phyloP scores from a whole-genome alignment of 108 stramenopile genomes.

The Aurantiochytrium sp. region DNA sequence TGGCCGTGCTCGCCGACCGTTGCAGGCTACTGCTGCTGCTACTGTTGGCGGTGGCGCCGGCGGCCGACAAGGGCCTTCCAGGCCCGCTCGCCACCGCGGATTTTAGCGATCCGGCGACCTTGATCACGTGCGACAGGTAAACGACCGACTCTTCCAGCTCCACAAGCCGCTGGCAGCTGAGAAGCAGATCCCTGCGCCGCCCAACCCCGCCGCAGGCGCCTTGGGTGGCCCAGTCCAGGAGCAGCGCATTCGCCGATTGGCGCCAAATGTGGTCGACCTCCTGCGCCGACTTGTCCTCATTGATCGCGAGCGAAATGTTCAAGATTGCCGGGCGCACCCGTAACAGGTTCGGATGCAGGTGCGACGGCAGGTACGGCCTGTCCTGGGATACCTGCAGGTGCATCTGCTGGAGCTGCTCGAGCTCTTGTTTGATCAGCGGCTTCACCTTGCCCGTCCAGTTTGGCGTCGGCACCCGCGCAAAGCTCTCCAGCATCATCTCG shows the following conservation, averaged over 20 bases:
- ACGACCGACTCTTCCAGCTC: constrained; percentile 11
- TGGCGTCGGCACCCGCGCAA: not conserved
- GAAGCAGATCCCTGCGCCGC: not conserved
- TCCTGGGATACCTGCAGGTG: not conserved
- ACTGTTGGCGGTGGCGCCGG: no score
- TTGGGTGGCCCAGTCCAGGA: not conserved
- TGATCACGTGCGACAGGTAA: not conserved
- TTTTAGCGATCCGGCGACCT: not conserved
- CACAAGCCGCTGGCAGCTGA: not conserved
- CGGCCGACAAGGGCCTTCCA: no score
- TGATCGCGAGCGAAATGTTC: not conserved
- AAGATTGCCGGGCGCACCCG: not conserved
- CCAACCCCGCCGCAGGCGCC: not conserved
- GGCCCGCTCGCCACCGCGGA: no score
- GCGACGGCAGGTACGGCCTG: not conserved
- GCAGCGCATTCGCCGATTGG: not conserved
- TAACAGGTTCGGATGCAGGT: not conserved
- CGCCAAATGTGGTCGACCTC: not conserved
- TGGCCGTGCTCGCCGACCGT: not conserved
- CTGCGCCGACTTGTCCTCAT: not conserved
- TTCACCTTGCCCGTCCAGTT: not conserved
- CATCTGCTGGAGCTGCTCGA: not conserved
- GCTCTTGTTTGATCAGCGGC: not conserved
- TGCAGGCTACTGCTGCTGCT: not conserved
- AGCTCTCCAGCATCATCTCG: not conserved